Base-by-base conservation (phyloP, 805 yeast species). In the Scheffersomyces stipitis region DNA sequence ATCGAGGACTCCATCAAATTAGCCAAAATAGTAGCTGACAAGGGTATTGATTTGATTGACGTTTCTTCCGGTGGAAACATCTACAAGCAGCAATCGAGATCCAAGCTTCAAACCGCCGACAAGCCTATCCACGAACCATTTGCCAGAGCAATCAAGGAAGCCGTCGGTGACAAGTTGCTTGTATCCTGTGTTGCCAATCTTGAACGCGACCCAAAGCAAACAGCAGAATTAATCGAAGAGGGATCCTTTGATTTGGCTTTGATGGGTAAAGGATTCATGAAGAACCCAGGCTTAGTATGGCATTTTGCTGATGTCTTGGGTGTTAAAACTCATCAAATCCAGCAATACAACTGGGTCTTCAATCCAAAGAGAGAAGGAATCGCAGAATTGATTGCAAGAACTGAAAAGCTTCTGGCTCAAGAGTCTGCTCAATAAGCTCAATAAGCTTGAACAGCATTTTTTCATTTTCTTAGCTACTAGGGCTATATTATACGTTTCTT, bases 31-130 rank as follows among this genome's bases (percentile, higher is more conserved):
- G 54, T 75, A 5, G 58, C 59, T 13, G 62, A 66, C 15, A 62
- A 55, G 34, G 79, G 77, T 7, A 65, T 79, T 31, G 78, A 75
- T 40, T 55, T 78, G n/a, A 43, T 80, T 24, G 85, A 80, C 49
- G 64, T 73, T 30, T 76, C 82, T 1, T 60, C 78, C 7, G 83
- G 82, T 40, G 80, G 80, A 31, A 68, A 66, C 49, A 59, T 56
- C 44, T 41, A 54, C 30, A 46, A 56, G 30, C 62, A 57, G 39
- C 49, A 40, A 16, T 48, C 66, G 48, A 49, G 62, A 50, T 35
- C 47, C 4, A 18, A 31, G n/a, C 16, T 17, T 26, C n/a, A n/a
- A n/a, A n/a, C n/a, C n/a, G n/a, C n/a, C n/a, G n/a, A n/a, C n/a
- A 49, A 54, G 17, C 73, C 71, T 2, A 44, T 56, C 40, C 75